Conservation (phyloP, 768 basidiomycete species). For the Mrakia blollopis region DNA sequence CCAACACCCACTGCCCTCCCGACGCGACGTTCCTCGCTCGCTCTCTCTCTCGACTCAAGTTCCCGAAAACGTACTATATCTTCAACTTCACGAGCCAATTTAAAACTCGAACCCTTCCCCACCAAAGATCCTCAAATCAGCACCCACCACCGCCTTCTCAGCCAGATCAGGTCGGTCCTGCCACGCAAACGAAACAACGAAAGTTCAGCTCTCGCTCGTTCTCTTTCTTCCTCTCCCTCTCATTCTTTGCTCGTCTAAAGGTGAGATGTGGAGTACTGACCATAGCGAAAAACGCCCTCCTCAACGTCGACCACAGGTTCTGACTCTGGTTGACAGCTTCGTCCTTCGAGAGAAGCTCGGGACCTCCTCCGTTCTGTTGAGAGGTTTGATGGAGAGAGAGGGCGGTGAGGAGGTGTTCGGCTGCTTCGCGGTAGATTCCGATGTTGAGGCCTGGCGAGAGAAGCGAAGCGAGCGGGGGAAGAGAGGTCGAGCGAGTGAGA, state of each 20-base stretch:
- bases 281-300: constrained; percentile 74
- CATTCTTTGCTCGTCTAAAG: too few relatives aligned
- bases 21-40: too few relatives aligned
- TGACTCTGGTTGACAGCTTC: constrained; percentile 63
- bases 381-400: constrained; percentile 59
- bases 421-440: constrained; percentile 88
- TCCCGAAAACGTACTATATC: too few relatives aligned
- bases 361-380: background rate
- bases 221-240: background rate
- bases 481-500: background rate
- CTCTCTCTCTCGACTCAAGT: too few relatives aligned
- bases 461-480: background rate
- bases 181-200: background rate
- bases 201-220: background rate
- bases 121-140: constrained; percentile 67
- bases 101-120: constrained; percentile 80
- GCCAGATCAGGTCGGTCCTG: constrained; percentile 79
- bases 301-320: constrained; percentile 84
- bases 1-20: too few relatives aligned
- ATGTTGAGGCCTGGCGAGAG: constrained; percentile 86
- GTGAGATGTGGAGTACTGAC: constrained; percentile 51
- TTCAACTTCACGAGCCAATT: too few relatives aligned
- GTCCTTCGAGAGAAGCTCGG: constrained; percentile 17
- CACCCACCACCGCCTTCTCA: constrained; percentile 62
- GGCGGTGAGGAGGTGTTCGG: constrained; percentile 88